phyloP scores from a whole-genome alignment of 2,329 filamentous ascomycete genomes.

The Clonostachys byssicola region DNA sequence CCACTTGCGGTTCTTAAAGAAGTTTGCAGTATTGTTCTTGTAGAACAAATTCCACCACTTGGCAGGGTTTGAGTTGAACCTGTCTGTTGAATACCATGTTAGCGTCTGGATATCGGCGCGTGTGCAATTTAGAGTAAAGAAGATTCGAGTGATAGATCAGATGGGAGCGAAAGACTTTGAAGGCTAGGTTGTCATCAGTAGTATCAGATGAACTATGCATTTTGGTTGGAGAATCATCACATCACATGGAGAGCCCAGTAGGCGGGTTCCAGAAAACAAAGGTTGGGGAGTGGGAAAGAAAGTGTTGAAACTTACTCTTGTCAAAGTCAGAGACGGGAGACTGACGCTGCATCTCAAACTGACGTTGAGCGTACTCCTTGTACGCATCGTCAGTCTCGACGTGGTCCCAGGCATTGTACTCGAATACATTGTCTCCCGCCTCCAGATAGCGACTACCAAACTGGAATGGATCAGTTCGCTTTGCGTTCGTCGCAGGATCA shows the following conservation, averaged over 20 bases:
- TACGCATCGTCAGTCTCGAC: slow-evolving; percentile 90
- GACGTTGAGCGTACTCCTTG: slow-evolving; percentile 77
- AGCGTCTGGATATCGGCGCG: slow-evolving; percentile 1
- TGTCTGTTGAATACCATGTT: slow-evolving; percentile 37
- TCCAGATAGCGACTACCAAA: slow-evolving; percentile 87
- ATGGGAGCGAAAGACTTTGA: slow-evolving; percentile 70
- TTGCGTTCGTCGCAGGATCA: slow-evolving; percentile 69
- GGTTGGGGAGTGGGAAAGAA: not conserved
- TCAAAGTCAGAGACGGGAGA: slow-evolving; percentile 91
- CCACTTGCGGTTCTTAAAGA: slow-evolving; percentile 99
- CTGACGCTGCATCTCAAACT: slow-evolving; percentile 80
- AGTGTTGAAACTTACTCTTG: slow-evolving; percentile 55
- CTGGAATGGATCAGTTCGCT: slow-evolving; percentile 88
- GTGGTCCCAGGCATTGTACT: slow-evolving; percentile 99
- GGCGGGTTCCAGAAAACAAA: not conserved
- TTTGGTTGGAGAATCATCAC: slow-evolving; percentile 49
- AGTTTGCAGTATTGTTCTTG: slow-evolving; percentile 94
- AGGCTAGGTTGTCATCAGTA: slow-evolving; percentile 58
- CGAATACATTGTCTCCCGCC: slow-evolving; percentile 84
- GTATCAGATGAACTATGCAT: slow-evolving; percentile 71
- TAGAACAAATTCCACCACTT: slow-evolving; percentile 99
- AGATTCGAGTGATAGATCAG: slow-evolving; percentile 38
- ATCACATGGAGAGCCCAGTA: not conserved
- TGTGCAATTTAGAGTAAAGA: slow-evolving; percentile 3
- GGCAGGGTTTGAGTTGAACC: slow-evolving; percentile 85